Conservation (phyloP, 495 filamentous ascomycete genomes). For the Neurospora hispaniola region DNA sequence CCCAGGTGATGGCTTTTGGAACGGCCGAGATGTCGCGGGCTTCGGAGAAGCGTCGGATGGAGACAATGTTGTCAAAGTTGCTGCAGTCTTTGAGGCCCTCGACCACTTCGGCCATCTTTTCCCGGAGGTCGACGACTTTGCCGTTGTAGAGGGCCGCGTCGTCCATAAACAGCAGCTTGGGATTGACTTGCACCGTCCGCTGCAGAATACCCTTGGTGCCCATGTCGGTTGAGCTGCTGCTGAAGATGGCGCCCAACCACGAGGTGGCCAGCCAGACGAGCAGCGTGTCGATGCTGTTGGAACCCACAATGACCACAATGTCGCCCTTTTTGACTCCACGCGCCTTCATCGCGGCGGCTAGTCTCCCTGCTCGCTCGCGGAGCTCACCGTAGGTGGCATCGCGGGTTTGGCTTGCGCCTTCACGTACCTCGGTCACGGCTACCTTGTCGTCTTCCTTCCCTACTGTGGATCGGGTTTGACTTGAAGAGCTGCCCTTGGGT, state of each 20-base stretch:
- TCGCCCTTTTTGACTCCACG: slow-evolving; percentile 58
- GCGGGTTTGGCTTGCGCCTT: slow-evolving; percentile 48
- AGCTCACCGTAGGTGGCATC: slow-evolving; percentile 55
- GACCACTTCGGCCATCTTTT: slow-evolving; percentile 59
- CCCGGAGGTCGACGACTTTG: slow-evolving; percentile 56
- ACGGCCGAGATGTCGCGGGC: slow-evolving; percentile 49
- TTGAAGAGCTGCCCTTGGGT: slow-evolving; percentile 15
- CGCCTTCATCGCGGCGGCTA: slow-evolving; percentile 53
- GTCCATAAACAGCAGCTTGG: slow-evolving; percentile 64
- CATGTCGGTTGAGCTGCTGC: slow-evolving; percentile 67
- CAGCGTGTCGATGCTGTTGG: slow-evolving; percentile 64
- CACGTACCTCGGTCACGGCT: slow-evolving; percentile 60
- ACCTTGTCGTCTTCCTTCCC: slow-evolving; percentile 62
- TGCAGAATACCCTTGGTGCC: slow-evolving; percentile 67
- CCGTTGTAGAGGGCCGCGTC: slow-evolving; percentile 72
- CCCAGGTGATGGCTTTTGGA: slow-evolving; percentile 41
- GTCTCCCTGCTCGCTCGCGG: slow-evolving; percentile 39
- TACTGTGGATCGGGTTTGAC: slow-evolving; percentile 24
- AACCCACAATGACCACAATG: slow-evolving; percentile 57
- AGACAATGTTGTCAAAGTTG: slow-evolving; percentile 54
- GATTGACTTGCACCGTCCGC: slow-evolving; percentile 59
- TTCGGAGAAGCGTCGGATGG: slow-evolving; percentile 52
- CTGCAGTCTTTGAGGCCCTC: slow-evolving; percentile 44
- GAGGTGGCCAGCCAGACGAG: slow-evolving; percentile 52
- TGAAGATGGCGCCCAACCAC: slow-evolving; percentile 61